phyloP scores from a whole-genome alignment of 345 rosid species.

The Gossypium stocksii region DNA sequence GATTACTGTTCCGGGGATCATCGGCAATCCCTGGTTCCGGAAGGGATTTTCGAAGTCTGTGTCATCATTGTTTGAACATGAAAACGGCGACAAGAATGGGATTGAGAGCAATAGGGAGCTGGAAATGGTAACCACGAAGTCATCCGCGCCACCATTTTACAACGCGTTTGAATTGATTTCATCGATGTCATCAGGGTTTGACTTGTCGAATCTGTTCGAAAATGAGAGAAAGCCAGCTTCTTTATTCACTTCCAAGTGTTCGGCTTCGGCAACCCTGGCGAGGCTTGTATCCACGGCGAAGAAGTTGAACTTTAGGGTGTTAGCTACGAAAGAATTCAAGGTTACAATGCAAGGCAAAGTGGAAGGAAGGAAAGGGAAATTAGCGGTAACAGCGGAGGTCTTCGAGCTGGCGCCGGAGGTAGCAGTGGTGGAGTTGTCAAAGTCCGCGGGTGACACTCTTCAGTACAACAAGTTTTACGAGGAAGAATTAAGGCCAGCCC shows the following conservation, averaged over 20 bases:
- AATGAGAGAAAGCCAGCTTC: slow-evolving; percentile 38
- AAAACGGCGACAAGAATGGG: neutral
- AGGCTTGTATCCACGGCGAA: slow-evolving; percentile 51
- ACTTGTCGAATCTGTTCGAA: slow-evolving; percentile 69
- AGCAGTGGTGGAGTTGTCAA: slow-evolving; percentile 61
- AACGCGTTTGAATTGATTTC: slow-evolving; percentile 75
- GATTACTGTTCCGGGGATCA: slow-evolving; percentile 1
- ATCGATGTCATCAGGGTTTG: slow-evolving; percentile 80
- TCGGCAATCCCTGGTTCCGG: slow-evolving; percentile 10
- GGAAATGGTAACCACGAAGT: neutral
- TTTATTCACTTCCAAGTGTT: slow-evolving; percentile 55
- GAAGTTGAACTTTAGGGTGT: slow-evolving; percentile 50
- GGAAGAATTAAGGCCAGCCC: slow-evolving; percentile 68
- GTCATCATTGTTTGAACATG: slow-evolving; percentile 17
- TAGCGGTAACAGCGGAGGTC: slow-evolving; percentile 56
- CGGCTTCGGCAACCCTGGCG: slow-evolving; percentile 37
- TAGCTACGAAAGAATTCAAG: slow-evolving; percentile 41
- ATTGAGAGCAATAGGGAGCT: neutral
- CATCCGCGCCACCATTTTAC: slow-evolving; percentile 33
- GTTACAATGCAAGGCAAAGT: slow-evolving; percentile 40
- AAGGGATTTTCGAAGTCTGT: slow-evolving; percentile 20
- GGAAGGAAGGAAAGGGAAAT: slow-evolving; percentile 55
- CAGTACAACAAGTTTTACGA: slow-evolving; percentile 53
- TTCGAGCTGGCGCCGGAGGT: slow-evolving; percentile 62
- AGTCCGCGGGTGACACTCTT: slow-evolving; percentile 54